Evolutionary conservation across 1,284 basidiomycete genomes (phyloP), one percentile per base, ranked within the genome.

Genomic region (Apiotrichum veenhuisii): DNA sequence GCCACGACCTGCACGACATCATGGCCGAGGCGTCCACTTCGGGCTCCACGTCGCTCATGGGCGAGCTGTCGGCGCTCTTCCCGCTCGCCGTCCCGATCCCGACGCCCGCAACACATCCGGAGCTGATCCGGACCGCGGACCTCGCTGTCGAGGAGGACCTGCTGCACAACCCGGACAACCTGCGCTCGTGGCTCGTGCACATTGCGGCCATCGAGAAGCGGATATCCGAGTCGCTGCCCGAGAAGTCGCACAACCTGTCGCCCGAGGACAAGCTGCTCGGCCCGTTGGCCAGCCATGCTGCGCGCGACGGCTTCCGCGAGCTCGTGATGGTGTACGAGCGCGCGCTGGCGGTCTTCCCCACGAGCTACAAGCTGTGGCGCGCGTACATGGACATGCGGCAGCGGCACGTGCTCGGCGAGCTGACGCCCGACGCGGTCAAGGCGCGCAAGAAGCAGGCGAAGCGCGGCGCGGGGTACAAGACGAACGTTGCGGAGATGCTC

Each of bases 281-380:
- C 2, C 76, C 78, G 1, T 82, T 96, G 40, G 84, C 88, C 9
- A 85, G 87, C 11, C 84, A 85, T 5, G 81, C 82, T 17, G 83
- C 87, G 45, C 83, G 91, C 54, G 82, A 84, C 45, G 86, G 87
- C 33, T 80, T 97, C 22, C 89, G 93, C 66, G 85, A 87, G 50
- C 80, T 94, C 46, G 88, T 88, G 7, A 92, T 90, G 75, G 83
- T 96, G 30, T 98, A 96, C 73, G 96, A 99, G 77, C 82, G 91
- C 34, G 93, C 94, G 0, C 81, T 99, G 17, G 83, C 80, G 7
- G 84, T 94, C 59, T 97, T 97, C 69, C 89, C 95, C 0, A 84
- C 83, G 18, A 91, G 87, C 15, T 98, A 90, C 83, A 92, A 94
- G 72, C 79, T 98, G 47, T 98, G 96, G 96, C 91, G 91, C 69